Percentiles rank a stretch among this genome's conserved stretches.
phyloP scores from a whole-genome alignment of 1,284 basidiomycete genomes.

The Clitocybe nebularis region DNA sequence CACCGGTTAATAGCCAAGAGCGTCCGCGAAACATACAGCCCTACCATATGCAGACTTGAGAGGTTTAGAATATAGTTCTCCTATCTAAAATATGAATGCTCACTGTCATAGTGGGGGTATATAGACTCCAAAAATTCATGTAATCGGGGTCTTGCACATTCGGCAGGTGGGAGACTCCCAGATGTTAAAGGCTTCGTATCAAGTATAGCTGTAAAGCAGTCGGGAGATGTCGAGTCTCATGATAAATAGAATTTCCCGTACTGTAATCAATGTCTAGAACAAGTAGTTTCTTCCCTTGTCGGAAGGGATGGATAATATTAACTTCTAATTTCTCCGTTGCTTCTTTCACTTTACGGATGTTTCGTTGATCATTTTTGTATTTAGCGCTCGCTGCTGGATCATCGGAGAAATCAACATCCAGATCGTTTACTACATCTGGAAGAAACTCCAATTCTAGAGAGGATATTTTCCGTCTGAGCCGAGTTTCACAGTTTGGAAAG shows the following conservation, averaged over 20 bases:
- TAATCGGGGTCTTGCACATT: slow-evolving; percentile 79
- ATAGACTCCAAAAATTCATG: slow-evolving; percentile 81
- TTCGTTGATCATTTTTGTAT: slow-evolving; percentile 71
- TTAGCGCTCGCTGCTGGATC: slow-evolving; percentile 52
- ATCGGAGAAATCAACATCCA: slow-evolving; percentile 73
- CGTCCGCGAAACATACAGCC: slow-evolving; percentile 1
- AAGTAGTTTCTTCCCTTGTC: slow-evolving; percentile 74
- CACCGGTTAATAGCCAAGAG: slow-evolving; percentile 2
- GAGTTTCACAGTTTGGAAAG: too few species aligned
- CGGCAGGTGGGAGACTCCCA: slow-evolving; percentile 70
- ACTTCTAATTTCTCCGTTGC: slow-evolving; percentile 62
- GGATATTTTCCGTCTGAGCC: too few species aligned
- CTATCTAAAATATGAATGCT: slow-evolving; percentile 12
- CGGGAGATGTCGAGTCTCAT: slow-evolving; percentile 4
- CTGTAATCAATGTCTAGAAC: slow-evolving; percentile 91
- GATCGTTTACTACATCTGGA: slow-evolving; percentile 75
- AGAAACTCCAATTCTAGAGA: slow-evolving; percentile 62
- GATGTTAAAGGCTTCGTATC: slow-evolving; percentile 80
- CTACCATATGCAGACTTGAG: slow-evolving; percentile 71
- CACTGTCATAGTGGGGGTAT: slow-evolving; percentile 78
- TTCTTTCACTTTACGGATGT: slow-evolving; percentile 75
- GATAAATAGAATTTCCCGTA: slow-evolving; percentile 24
- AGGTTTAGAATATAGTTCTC: neutral
- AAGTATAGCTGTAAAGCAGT: slow-evolving; percentile 56
- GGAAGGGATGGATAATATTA: slow-evolving; percentile 73